phyloP scores from a whole-genome alignment of 129 eudicot species.

The Deinandra increscens region DNA sequence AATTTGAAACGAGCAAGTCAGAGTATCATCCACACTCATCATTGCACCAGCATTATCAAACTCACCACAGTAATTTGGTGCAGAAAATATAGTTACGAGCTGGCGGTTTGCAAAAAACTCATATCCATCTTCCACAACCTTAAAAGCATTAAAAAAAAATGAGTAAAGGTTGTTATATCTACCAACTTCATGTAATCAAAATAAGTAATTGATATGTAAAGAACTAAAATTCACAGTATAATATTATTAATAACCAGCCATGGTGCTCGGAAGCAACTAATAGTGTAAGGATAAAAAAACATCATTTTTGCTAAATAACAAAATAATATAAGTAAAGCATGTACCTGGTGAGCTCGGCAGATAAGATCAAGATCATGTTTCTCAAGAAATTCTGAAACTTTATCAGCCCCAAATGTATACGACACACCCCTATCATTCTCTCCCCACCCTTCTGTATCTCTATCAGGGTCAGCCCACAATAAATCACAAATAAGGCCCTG shows the following conservation, averaged over 20 bases:
- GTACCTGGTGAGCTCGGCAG: slow-evolving; percentile 71
- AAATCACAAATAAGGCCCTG: slow-evolving; percentile 63
- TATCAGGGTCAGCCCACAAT: slow-evolving; percentile 63
- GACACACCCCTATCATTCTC: slow-evolving; percentile 71
- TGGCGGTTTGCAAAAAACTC: slow-evolving; percentile 68
- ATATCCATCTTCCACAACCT: slow-evolving; percentile 75
- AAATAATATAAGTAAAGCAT: background rate
- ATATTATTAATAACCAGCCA: background rate
- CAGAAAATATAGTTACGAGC: slow-evolving; percentile 62
- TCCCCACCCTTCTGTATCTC: slow-evolving; percentile 61
- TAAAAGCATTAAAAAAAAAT: slow-evolving; percentile 14
- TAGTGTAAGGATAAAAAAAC: background rate
- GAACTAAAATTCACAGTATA: background rate
- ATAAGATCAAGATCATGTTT: slow-evolving; percentile 66
- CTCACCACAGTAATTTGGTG: slow-evolving; percentile 70
- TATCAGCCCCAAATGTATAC: slow-evolving; percentile 56
- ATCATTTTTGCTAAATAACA: background rate
- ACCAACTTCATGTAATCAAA: background rate
- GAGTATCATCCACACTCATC: slow-evolving; percentile 67
- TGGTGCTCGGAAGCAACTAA: background rate
- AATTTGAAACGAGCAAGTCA: slow-evolving; percentile 65
- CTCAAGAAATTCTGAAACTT: slow-evolving; percentile 54
- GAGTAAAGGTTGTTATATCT: slow-evolving; percentile 10
- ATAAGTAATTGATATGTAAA: background rate
- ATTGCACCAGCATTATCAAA: slow-evolving; percentile 68